Conservation (phyloP, 345 rosid genomes). For the Arabidopsis thaliana region TAIR10.1 NC_003076.8:25947501-25948000, state of each 20-base stretch:
- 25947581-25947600: neutral
- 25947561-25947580: constrained; percentile 1
- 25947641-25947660: constrained; percentile 9
- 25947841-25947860: constrained; percentile 12
- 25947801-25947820: neutral
- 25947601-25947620: neutral
- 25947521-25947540: constrained; percentile 16
- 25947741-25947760: constrained; percentile 7
- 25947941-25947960: constrained; percentile 90
- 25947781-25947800: constrained; percentile 27
- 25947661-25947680: constrained; percentile 13
- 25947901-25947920: constrained; percentile 18
- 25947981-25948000: constrained; percentile 59
- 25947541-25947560: neutral
- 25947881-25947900: neutral
- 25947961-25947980: constrained; percentile 83
- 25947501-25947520: constrained; percentile 33
- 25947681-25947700: constrained; percentile 3
- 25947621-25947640: constrained; percentile 13
- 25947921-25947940: constrained; percentile 64
- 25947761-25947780: constrained; percentile 23
- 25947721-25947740: constrained; percentile 14
- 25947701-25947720: constrained; percentile 9
- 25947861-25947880: constrained; percentile 9
- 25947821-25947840: constrained; percentile 1